These are phyloP conservation scores for Trichoderma guizhouense DNA, from an alignment of 2,329 filamentous ascomycete species.

Conservation along the genomic window DNA sequence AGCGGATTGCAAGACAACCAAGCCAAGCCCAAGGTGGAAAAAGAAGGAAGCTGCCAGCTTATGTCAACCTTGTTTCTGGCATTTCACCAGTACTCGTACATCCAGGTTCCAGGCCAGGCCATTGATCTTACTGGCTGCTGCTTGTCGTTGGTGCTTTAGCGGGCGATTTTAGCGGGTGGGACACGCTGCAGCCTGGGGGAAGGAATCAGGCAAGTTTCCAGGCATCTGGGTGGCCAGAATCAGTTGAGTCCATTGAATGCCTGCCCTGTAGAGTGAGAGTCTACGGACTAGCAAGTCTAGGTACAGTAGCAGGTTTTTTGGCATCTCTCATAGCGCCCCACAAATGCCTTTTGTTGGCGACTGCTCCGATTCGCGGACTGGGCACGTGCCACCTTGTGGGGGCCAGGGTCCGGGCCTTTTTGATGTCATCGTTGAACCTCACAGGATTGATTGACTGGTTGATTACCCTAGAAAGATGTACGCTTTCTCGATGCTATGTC, in stretches of 20 bases:
- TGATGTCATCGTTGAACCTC: not conserved
- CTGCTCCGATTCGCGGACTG: conserved; percentile 7
- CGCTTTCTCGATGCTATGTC: not conserved
- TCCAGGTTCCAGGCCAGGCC: not conserved
- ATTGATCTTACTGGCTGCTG: not conserved
- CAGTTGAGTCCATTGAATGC: not conserved
- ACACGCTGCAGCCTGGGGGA: conserved; percentile 1
- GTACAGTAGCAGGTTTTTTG: not conserved
- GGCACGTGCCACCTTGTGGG: conserved; percentile 6
- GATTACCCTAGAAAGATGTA: not conserved
- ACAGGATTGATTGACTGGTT: not conserved
- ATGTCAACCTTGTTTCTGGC: not conserved
- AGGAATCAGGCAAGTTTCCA: not conserved
- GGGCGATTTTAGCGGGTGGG: not conserved
- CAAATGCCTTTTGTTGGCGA: not conserved
- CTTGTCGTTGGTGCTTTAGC: not conserved
- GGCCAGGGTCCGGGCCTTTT: not conserved
- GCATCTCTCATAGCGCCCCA: not conserved
- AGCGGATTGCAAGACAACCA: not conserved
- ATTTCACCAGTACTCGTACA: not conserved
- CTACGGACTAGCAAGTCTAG: too few relatives aligned
- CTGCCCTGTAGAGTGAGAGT: too few relatives aligned
- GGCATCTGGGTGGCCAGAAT: not conserved
- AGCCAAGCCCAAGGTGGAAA: not conserved
- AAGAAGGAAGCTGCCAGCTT: not conserved